Conservation (phyloP, 306 rosid species). For the Prunus mume region DNA sequence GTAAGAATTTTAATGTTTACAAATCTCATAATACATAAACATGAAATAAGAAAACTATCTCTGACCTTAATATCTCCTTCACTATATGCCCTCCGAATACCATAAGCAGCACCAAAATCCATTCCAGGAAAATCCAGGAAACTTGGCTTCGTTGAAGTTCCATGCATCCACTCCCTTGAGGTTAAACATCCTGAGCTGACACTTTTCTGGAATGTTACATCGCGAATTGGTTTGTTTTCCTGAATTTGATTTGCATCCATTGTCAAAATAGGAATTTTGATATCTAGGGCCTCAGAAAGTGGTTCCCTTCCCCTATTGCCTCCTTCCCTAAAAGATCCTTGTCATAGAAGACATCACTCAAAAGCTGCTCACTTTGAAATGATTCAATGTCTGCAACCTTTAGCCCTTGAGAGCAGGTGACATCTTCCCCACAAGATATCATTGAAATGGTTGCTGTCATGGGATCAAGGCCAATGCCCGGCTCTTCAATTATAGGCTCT, state of each 20-base stretch:
- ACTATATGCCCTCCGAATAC: constrained; percentile 85
- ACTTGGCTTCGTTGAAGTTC: constrained; percentile 50
- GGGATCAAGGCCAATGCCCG: constrained; percentile 50
- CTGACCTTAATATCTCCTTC: constrained; percentile 97
- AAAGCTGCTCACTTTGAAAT: constrained; percentile 79
- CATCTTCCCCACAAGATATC: constrained; percentile 76
- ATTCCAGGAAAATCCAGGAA: constrained; percentile 64
- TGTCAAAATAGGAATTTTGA: constrained; percentile 50
- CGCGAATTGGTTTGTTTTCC: constrained; percentile 54
- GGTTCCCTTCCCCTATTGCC: constrained; percentile 47
- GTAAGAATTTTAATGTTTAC: not conserved
- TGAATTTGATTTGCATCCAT: constrained; percentile 49
- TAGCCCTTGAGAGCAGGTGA: constrained; percentile 55
- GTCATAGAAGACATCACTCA: constrained; percentile 75
- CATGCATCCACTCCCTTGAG: constrained; percentile 81
- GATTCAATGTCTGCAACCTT: constrained; percentile 69
- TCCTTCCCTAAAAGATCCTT: constrained; percentile 78
- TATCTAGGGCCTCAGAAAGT: constrained; percentile 59
- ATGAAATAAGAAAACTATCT: constrained; percentile 7
- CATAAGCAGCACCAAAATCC: constrained; percentile 61
- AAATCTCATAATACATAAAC: constrained; percentile 1
- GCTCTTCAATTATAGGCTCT: constrained; percentile 74
- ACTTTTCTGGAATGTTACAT: constrained; percentile 57
- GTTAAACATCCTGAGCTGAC: constrained; percentile 64
- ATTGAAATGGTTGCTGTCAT: constrained; percentile 71